Evolutionary conservation across 345 rosid genomes (phyloP), one percentile per base, ranked within the genome.

Genomic region (Gossypium raimondii): DNA sequence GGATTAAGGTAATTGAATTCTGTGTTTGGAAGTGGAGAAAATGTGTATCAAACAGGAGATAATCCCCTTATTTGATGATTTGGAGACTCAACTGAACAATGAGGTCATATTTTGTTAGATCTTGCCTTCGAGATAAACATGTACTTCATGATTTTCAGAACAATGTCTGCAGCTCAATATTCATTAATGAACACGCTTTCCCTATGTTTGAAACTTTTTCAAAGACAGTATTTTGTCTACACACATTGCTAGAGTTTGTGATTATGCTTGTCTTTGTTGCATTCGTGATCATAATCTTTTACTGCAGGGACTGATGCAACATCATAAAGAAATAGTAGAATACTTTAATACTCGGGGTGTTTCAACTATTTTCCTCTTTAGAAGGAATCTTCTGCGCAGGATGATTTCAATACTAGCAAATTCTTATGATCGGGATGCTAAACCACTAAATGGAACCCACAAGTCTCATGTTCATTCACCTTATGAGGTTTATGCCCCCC

Each of bases 381-480:
- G 99, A 80, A 92, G 97, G 84, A 96, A 96, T 84, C 91, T 93
- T 11, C 82, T 96, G 80, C 92, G 97, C 2, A 82, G 98, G 77
- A 89, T 89, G 91, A 91, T 96, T 75, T 96, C 99, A 9, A 88
- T 96, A 48, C 92, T 96, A 11, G 99, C 99, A 63, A 96, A 96
- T 77, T 89, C 91, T 22, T 93, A 96, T 52, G 99, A 96, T 78
- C 87, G 91, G 81, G 84, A 85, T 74, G 88, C 82, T 58, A 96
- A 91, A 86, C 84, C 68, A 61, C 81, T 96, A 44, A 93, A 96
- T 41, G 99, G 97, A 56, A 96, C 97, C 72, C 99, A 93, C 86
- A 96, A 93, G 84, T 96, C 99, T 67, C 99, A 96, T 34, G 93
- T 88, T 75, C 99, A 96, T 86, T 93, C 97, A 58, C 89, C 89